Base-by-base conservation (phyloP, 1,284 basidiomycete species). In the Apiotrichum akiyoshidainum region DNA sequence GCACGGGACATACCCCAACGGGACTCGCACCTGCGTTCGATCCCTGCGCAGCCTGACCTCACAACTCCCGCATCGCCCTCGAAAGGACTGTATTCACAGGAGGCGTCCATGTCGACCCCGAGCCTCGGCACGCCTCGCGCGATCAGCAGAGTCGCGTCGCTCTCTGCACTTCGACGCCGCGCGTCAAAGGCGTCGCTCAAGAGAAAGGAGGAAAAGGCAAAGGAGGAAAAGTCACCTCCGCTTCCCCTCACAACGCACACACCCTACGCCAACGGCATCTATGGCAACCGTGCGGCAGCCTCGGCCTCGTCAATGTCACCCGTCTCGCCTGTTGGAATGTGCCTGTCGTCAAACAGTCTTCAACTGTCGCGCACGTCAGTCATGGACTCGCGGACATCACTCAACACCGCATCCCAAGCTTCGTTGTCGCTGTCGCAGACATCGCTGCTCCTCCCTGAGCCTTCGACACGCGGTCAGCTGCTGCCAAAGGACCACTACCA, bases 401-500 rank as follows among this genome's bases (percentile, higher is more conserved):
- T 42, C 51, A 35, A 21, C 39, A 56, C 52, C 26, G 37, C 22
- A 35, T 63, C 61, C 11, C 53, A 41, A 13, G 55, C 61, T 9
- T 58, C 56, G n/a, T 44, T 59, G 17, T 54, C 46, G 17, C 44
- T 63, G 10, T 63, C 61, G 5, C 61, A 63, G 44, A 63, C 61
- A 10, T 56, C 53, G 8, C 47, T 63, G 6, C 26, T 63, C 9
- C 56, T 63, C 5, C 58, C 61, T 5, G 58, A 60, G 37, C 42
- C 42, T 5, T 37, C 46, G 13, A 14, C 55, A 14, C 55, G 58
- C 7, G 39, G 46, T 17, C 56, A 60, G 44, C 54, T 58, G 8
- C 58, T 74, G 5, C 70, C 72, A 12, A 63, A 63, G 16, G 70
- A 75, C n/a, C 76, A 77, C 57, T 78, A 73, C 54, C 65, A 66